Evolutionary conservation across 129 eudicot species (phyloP).

Genomic region (Sambucus nigra): DNA sequence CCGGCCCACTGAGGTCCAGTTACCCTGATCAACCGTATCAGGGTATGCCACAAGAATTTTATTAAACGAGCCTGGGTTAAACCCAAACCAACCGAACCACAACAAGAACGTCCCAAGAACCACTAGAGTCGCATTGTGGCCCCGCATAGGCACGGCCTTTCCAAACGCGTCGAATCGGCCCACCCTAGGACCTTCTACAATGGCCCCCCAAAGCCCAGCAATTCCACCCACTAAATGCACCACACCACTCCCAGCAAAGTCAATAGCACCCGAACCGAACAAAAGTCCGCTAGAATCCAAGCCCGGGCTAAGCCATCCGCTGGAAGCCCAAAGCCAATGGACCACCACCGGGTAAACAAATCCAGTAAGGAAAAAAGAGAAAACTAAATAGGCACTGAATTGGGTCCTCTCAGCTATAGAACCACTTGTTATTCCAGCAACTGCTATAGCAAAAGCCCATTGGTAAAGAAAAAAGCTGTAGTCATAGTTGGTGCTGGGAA

Average conservation of each 20-base stretch:
- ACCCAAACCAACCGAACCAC: constrained; percentile 75
- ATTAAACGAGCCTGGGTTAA: constrained; percentile 53
- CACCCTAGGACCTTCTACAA: constrained; percentile 62
- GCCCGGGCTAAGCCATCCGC: constrained; percentile 48
- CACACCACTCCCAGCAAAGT: constrained; percentile 67
- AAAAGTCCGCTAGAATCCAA: constrained; percentile 23
- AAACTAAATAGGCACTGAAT: constrained; percentile 46
- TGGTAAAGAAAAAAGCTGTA: constrained; percentile 56
- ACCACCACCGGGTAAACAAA: constrained; percentile 66
- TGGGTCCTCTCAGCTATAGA: constrained; percentile 63
- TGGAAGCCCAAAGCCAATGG: constrained; percentile 62
- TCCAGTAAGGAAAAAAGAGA: constrained; percentile 48
- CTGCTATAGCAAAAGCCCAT: constrained; percentile 74
- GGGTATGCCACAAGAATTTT: constrained; percentile 52
- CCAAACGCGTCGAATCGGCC: constrained; percentile 63
- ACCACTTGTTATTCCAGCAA: constrained; percentile 58
- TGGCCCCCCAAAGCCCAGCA: constrained; percentile 60
- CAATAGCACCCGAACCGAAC: constrained; percentile 55
- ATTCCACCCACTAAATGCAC: constrained; percentile 63
- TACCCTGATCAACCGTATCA: constrained; percentile 33
- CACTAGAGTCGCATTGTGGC: constrained; percentile 51
- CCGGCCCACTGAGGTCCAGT: constrained; percentile 58
- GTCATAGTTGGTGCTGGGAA: constrained; percentile 37
- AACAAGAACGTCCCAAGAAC: constrained; percentile 58
- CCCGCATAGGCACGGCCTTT: constrained; percentile 54